Conservation (phyloP, 495 filamentous ascomycete species). For the Podospora pseudopauciseta region DNA sequence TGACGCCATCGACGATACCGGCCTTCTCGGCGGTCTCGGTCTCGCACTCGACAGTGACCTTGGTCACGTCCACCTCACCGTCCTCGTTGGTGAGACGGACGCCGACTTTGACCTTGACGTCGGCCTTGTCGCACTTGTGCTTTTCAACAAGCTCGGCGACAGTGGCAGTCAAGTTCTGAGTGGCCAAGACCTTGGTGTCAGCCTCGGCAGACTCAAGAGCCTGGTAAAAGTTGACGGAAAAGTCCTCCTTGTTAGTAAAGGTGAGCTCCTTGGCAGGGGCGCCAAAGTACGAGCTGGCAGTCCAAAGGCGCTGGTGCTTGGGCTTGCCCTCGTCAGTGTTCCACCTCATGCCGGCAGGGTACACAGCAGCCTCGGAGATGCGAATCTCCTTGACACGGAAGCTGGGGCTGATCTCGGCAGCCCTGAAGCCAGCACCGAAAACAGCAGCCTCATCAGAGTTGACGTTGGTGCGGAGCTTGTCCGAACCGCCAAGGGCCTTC, state of each 20-base stretch:
- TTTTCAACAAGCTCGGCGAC: constrained; percentile 69
- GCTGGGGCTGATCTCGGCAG: constrained; percentile 81
- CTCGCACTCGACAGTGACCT: constrained; percentile 79
- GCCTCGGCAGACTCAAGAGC: constrained; percentile 50
- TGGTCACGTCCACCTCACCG: constrained; percentile 78
- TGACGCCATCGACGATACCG: constrained; percentile 83
- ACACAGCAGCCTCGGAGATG: constrained; percentile 66
- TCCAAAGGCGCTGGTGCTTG: constrained; percentile 68
- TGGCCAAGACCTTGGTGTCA: constrained; percentile 55
- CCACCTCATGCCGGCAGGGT: constrained; percentile 71
- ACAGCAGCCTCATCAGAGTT: constrained; percentile 97
- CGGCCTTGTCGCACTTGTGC: constrained; percentile 68
- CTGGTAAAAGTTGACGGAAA: constrained; percentile 78
- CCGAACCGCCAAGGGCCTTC: constrained; percentile 60
- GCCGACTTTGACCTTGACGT: constrained; percentile 75
- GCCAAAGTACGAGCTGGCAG: constrained; percentile 68
- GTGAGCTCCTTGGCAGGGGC: constrained; percentile 77
- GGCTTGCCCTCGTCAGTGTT: constrained; percentile 60
- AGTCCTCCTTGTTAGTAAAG: constrained; percentile 80
- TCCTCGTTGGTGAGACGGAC: constrained; percentile 67
- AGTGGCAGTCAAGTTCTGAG: constrained; percentile 79
- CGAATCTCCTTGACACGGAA: constrained; percentile 98
- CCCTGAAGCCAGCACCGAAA: constrained; percentile 94
- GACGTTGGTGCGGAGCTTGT: constrained; percentile 87
- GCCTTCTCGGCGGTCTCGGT: constrained; percentile 66